Base-by-base conservation (phyloP, 495 filamentous ascomycete species). In the Rostrohypoxylon terebratum region DNA sequence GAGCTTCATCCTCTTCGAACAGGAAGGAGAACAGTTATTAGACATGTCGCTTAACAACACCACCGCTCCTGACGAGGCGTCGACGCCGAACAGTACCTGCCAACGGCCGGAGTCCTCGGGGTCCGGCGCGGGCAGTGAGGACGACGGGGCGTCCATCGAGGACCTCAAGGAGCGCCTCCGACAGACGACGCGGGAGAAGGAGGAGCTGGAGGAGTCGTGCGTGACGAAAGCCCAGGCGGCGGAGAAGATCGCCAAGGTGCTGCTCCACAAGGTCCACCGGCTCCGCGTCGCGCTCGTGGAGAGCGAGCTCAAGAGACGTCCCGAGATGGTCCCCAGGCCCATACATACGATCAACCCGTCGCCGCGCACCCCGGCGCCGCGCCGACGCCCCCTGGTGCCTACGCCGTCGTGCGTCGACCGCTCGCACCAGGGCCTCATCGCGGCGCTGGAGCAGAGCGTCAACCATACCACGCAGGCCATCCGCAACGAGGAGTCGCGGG, bases 111-210 rank as follows among this genome's bases (percentile, higher is more conserved):
- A 40, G 8, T 44, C 63, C 3, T 3, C 36, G 11, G 13, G 18
- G 21, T 4, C 21, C 50, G 11, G 36, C 9, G 20, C 20, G 5
- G 45, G 36, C 38, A 28, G 13, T 18, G 11, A 2, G 2, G 34
- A 59, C 8, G 47, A 3, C 23, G 28, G 9, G 0, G 18, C 14
- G 0, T 14, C 16, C 28, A 23, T 42, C 20, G 20, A 28, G 10
- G 45, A 53, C 10, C 38, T 61, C 3, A n/a, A 65, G 0, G 31
- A 61, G 11, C 59, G 64, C n/a, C 53, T 73, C 11, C 6, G 34
- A 0, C 20, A 18, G 9, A 33, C 51, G n/a, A 63, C 36, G n/a
- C 9, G 54, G 3, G 5, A 66, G 5, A 64, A 63, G 23, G 40
- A 31, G 5, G n/a, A 40, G 0, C 21, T 65, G 2, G 62, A 73